A percentile compares a stretch with the other conserved stretches of the same genome.
These are phyloP conservation scores for Rhizopogon sp. DNA, from an alignment of 768 basidiomycete genomes.

Conservation along the genomic window DNA sequence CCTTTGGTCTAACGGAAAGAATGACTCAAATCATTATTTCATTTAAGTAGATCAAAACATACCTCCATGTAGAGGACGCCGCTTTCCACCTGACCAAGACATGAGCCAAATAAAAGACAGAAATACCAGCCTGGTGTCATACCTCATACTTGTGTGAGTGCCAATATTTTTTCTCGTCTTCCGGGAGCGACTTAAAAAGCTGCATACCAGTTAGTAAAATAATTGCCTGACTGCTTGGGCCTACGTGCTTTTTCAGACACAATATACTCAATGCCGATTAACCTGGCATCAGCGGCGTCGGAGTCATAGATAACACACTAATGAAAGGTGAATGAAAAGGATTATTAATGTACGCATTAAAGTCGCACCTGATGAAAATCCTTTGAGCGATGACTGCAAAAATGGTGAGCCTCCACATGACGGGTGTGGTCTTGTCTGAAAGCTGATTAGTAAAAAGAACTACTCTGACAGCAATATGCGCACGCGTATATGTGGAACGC, in stretches of 20 bases:
- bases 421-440: constrained; percentile 26
- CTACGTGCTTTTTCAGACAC: constrained; percentile 33
- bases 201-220: constrained; percentile 4
- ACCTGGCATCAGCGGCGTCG: constrained; percentile 34
- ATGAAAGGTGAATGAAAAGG: not conserved
- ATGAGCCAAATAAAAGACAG: constrained; percentile 13
- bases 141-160: constrained; percentile 50
- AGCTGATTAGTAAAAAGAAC: not conserved
- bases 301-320: constrained; percentile 43
- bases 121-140: not conserved
- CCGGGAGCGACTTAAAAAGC: constrained; percentile 35
- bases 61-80: constrained; percentile 29
- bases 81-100: constrained; percentile 25
- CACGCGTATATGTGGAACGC: constrained; percentile 32
- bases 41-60: not conserved
- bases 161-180: constrained; percentile 47
- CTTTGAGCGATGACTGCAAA: constrained; percentile 33
- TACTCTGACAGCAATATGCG: not conserved
- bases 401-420: constrained; percentile 39
- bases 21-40: not conserved
- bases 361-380: constrained; percentile 33
- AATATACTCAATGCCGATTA: constrained; percentile 53
- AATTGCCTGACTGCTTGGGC: not conserved
- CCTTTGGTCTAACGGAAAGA: constrained; percentile 13
- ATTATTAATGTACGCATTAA: constrained; percentile 12